phyloP scores from a whole-genome alignment of 2,329 filamentous ascomycete genomes.

The Cladobotryum protrusum region DNA sequence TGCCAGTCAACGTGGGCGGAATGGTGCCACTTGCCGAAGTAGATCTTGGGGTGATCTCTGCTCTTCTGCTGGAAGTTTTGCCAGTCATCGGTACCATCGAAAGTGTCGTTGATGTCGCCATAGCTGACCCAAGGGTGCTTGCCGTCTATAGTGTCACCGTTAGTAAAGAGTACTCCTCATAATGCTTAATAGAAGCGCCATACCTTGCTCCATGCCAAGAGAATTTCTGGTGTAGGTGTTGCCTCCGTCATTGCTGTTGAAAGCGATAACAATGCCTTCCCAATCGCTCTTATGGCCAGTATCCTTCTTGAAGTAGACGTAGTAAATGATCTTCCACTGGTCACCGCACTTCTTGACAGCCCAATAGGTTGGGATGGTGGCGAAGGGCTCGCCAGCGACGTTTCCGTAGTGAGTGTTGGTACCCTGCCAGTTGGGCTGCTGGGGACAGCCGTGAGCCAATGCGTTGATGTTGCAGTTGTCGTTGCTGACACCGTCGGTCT shows the following conservation, averaged over 20 bases:
- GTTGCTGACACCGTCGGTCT: conserved; percentile 14
- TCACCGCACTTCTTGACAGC: conserved; percentile 12
- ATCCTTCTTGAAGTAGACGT: conserved; percentile 21
- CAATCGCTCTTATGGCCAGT: conserved; percentile 20
- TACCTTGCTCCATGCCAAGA: conserved; percentile 14
- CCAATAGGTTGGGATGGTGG: conserved; percentile 16
- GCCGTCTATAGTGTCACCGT: conserved; percentile 9
- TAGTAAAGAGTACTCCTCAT: not conserved
- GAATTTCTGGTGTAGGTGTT: conserved; percentile 10
- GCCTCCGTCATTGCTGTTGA: conserved; percentile 14
- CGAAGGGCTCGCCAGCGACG: conserved; percentile 12
- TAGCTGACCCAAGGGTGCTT: conserved; percentile 14
- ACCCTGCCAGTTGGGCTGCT: conserved; percentile 13
- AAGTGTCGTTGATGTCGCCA: conserved; percentile 17
- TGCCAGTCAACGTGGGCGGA: conserved; percentile 15
- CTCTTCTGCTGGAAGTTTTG: conserved; percentile 14
- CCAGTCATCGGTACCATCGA: conserved; percentile 13
- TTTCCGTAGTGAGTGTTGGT: conserved; percentile 16
- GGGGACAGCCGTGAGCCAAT: conserved; percentile 10
- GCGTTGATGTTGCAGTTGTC: conserved; percentile 15
- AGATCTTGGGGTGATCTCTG: conserved; percentile 15
- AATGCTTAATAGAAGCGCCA: not conserved
- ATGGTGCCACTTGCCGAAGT: conserved; percentile 16
- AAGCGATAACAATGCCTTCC: conserved; percentile 18
- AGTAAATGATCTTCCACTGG: conserved; percentile 19